phyloP scores from a whole-genome alignment of 148 eudicot genomes.

The Linanthus parryae region DNA sequence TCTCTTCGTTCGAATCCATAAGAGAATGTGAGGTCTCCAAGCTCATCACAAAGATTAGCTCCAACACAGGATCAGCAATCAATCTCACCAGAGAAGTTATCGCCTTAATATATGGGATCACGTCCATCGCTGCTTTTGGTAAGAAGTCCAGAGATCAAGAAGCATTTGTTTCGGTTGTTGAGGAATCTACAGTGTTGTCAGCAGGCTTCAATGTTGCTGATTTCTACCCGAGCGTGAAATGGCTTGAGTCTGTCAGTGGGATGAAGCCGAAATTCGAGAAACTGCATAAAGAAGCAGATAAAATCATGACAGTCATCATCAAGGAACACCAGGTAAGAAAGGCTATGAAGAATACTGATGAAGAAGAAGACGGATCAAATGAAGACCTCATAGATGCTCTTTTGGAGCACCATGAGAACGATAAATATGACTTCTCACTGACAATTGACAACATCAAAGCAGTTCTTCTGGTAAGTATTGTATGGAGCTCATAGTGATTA shows the following conservation, averaged over 20 bases:
- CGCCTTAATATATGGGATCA: constrained; percentile 1
- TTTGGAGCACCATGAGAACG: constrained; percentile 10
- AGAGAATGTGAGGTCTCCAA: constrained; percentile 2
- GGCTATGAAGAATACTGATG: background rate
- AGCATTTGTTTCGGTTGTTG: background rate
- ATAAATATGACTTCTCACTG: constrained; percentile 9
- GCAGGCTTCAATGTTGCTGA: constrained; percentile 21
- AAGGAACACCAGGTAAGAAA: constrained; percentile 6
- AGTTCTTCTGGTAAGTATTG: constrained; percentile 20
- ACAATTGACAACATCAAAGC: constrained; percentile 28
- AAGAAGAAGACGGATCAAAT: background rate
- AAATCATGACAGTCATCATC: constrained; percentile 16
- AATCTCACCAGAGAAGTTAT: constrained; percentile 12
- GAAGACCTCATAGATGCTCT: constrained; percentile 31
- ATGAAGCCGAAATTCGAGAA: constrained; percentile 8
- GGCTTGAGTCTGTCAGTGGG: constrained; percentile 16
- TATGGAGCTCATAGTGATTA: background rate
- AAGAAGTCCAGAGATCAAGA: constrained; percentile 13
- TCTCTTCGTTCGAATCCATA: constrained; percentile 3
- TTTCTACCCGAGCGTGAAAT: constrained; percentile 15
- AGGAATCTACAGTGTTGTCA: constrained; percentile 3
- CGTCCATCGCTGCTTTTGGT: constrained; percentile 21
- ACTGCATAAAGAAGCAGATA: constrained; percentile 9
- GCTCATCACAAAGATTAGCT: constrained; percentile 3
- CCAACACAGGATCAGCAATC: background rate